Conservation (phyloP, 768 basidiomycete species). For the Pisolithus albus region DNA sequence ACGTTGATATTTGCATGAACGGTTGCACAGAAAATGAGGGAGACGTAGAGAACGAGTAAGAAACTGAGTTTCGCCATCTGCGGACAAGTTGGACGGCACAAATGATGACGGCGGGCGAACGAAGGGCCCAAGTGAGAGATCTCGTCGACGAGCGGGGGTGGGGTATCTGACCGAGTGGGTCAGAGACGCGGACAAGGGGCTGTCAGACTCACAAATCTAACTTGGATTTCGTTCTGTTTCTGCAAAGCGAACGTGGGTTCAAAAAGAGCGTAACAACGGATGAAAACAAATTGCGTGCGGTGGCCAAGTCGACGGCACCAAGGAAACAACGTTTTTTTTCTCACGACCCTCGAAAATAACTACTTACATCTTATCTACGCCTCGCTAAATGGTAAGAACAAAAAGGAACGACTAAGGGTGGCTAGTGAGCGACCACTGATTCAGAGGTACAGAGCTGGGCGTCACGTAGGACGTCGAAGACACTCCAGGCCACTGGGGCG, state of each 20-base stretch:
- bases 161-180: not conserved
- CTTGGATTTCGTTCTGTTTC: not conserved
- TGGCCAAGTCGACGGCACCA: not conserved
- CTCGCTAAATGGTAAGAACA: not conserved
- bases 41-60: conserved; percentile 58
- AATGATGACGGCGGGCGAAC: conserved; percentile 4
- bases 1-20: conserved; percentile 42
- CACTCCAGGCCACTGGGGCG: conserved; percentile 85
- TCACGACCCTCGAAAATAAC: not conserved
- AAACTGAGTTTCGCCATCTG: conserved; percentile 50
- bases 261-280: not conserved
- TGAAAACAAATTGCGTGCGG: not conserved
- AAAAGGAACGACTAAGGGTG: conserved; percentile 37
- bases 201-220: no score
- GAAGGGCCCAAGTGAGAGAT: not conserved
- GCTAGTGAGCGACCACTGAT: conserved; percentile 71
- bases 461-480: conserved; percentile 53
- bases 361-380: not conserved
- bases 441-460: conserved; percentile 64
- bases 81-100: conserved; percentile 2
- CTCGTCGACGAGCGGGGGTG: not conserved
- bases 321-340: not conserved
- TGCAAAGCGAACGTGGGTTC: not conserved
- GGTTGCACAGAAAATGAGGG: conserved; percentile 45
- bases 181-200: no score